Evolutionary conservation across 208 protist genomes (phyloP).

Genomic region (Leishmania mexicana): DNA sequence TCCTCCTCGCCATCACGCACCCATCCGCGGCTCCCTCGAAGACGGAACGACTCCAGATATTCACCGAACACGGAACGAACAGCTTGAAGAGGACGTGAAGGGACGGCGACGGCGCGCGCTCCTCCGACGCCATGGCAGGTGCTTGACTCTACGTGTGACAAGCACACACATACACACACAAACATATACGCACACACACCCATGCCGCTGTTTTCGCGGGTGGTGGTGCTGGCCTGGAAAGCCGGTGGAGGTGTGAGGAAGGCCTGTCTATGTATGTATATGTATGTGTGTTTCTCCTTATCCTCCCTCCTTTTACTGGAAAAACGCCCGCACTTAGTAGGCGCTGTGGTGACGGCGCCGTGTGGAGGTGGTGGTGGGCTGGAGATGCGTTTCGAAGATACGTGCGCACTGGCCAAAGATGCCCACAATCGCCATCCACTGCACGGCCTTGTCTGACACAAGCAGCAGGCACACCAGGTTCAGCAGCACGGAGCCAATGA

Average conservation of each 20-base stretch:
- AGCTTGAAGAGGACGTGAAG: background rate
- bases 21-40: background rate
- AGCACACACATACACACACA: background rate
- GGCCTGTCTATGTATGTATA: background rate
- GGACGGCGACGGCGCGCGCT: background rate
- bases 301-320: background rate
- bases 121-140: background rate
- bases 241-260: too few relatives aligned
- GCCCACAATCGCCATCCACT: slow-evolving; percentile 74
- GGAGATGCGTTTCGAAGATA: slow-evolving; percentile 44
- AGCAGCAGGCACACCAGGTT: slow-evolving; percentile 51
- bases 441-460: slow-evolving; percentile 45
- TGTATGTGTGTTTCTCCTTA: background rate
- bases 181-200: background rate
- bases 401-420: slow-evolving; percentile 55
- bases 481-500: slow-evolving; percentile 47
- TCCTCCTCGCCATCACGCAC: background rate
- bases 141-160: background rate
- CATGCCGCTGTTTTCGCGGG: background rate
- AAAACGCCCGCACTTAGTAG: background rate
- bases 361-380: slow-evolving; percentile 24
- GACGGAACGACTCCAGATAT: background rate
- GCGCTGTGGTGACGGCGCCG: slow-evolving; percentile 6
- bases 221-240: background rate
- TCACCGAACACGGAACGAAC: background rate